A percentile compares a stretch with the other conserved stretches of the same genome.
Conservation (phyloP, 768 basidiomycete genomes). For the Leccinum subgranulosum region DNA sequence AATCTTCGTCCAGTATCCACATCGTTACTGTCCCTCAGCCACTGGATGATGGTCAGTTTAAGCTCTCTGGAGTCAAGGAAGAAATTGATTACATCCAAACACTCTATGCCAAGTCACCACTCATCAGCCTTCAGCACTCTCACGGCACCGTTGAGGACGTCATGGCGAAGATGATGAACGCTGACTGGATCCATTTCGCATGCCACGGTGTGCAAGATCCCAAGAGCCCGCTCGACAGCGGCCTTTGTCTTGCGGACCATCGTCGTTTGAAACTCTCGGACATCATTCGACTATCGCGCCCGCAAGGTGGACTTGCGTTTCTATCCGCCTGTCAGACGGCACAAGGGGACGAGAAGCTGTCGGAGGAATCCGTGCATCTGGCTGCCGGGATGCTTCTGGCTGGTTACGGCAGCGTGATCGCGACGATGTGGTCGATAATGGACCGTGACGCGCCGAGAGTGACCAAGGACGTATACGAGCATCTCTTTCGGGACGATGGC, state of each 20-base stretch:
- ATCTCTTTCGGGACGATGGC: neutral
- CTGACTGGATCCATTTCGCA: neutral
- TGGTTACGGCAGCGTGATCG: neutral
- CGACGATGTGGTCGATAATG: neutral
- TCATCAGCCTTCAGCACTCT: neutral
- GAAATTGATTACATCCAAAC: neutral
- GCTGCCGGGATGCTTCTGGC: neutral
- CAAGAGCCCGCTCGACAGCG: neutral
- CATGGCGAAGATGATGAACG: neutral
- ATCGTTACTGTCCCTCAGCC: neutral
- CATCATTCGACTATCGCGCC: neutral
- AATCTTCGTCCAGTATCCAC: neutral
- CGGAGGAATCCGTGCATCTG: neutral
- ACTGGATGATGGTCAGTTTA: neutral
- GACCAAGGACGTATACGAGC: neutral
- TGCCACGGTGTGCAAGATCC: neutral
- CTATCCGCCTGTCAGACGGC: neutral
- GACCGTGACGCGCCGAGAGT: neutral
- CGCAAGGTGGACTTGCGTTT: neutral
- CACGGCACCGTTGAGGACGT: neutral
- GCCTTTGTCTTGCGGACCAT: neutral
- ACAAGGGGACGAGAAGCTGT: neutral
- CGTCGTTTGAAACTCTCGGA: neutral
- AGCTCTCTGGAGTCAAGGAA: neutral
- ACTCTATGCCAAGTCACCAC: neutral